phyloP scores from a whole-genome alignment of 2,329 filamentous ascomycete species.

The Trichoderma polysporum region DNA sequence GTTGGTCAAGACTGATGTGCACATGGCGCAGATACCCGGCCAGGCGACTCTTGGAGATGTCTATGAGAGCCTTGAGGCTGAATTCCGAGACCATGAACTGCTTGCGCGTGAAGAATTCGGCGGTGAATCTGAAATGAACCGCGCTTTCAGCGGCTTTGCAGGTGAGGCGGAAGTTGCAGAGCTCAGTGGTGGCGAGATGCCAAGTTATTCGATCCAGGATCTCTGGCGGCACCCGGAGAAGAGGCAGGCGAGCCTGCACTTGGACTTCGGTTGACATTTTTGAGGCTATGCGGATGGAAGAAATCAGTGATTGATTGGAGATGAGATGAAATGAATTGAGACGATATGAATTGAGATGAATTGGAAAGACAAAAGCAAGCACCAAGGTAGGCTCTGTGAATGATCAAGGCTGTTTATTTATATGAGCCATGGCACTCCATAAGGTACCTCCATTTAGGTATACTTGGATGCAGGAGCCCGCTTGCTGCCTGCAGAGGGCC shows the following conservation, averaged over 20 bases:
- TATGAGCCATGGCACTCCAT: no score
- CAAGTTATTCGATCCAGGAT: conserved; percentile 55
- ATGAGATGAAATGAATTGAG: no score
- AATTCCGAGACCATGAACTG: conserved; percentile 63
- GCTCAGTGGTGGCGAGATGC: conserved; percentile 54
- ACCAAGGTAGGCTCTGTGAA: no score
- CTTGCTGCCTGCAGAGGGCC: no score
- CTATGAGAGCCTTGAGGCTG: conserved; percentile 55
- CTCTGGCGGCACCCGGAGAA: conserved; percentile 54
- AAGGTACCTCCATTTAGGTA: no score
- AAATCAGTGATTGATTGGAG: no score
- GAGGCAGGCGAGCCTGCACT: conserved; percentile 7
- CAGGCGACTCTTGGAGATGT: conserved; percentile 51
- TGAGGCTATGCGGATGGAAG: neutral
- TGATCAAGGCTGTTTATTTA: no score
- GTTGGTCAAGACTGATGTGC: conserved; percentile 32
- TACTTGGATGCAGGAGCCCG: no score
- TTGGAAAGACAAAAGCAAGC: no score
- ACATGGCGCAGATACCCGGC: conserved; percentile 40
- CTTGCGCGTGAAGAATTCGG: conserved; percentile 64
- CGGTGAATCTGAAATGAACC: conserved; percentile 55
- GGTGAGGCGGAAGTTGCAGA: conserved; percentile 53
- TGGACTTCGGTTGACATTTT: neutral
- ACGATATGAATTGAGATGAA: no score
- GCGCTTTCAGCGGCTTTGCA: conserved; percentile 55